These are phyloP conservation scores for Aspergillus campestris DNA, from an alignment of 495 filamentous ascomycete genomes.

Conservation along the genomic window DNA sequence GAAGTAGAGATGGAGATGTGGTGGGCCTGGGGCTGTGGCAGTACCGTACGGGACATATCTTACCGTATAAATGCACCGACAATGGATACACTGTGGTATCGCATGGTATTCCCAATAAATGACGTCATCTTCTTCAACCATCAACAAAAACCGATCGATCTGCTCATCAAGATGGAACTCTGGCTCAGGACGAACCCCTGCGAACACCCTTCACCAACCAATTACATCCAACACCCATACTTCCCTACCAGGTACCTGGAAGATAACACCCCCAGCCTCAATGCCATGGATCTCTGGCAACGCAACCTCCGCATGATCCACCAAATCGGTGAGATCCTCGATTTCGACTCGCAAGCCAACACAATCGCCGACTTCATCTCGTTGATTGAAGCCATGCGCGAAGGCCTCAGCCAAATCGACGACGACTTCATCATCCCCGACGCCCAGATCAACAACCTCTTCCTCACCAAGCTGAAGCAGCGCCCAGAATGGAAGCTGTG, in stretches of 20 bases:
- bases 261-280: too few relatives aligned
- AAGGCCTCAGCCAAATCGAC: slow-evolving; percentile 22
- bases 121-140: background rate
- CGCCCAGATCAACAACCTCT: slow-evolving; percentile 20
- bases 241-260: background rate
- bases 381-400: slow-evolving; percentile 22
- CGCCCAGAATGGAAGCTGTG: slow-evolving; percentile 22
- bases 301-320: slow-evolving; percentile 23
- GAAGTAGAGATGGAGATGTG: too few relatives aligned
- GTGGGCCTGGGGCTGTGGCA: too few relatives aligned
- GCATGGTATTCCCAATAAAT: background rate
- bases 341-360: slow-evolving; percentile 21
- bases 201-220: slow-evolving; percentile 1
- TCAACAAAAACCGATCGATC: background rate
- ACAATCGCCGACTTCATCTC: slow-evolving; percentile 19
- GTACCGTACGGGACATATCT: too few relatives aligned
- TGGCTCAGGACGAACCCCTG: background rate
- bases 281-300: slow-evolving; percentile 18
- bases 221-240: background rate
- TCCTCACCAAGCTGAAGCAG: slow-evolving; percentile 20
- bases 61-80: too few relatives aligned
- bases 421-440: slow-evolving; percentile 19
- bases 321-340: slow-evolving; percentile 23
- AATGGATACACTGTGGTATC: too few relatives aligned
- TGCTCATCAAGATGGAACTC: background rate